phyloP scores from a whole-genome alignment of 441 rosid species.

The Gossypium gossypioides region DNA sequence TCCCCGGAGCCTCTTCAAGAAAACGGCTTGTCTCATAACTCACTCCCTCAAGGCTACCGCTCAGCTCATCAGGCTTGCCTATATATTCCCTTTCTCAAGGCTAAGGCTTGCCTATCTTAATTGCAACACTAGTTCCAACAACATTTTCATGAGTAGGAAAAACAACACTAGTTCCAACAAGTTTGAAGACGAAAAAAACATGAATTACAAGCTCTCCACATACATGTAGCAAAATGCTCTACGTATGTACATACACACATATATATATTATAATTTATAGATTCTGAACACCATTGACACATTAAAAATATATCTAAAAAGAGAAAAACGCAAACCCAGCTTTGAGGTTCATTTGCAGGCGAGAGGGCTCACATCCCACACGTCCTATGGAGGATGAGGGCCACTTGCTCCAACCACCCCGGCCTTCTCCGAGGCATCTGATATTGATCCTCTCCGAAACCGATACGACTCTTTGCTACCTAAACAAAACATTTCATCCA shows the following conservation, averaged over 20 bases:
- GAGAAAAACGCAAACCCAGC: not conserved
- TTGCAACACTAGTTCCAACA: not conserved
- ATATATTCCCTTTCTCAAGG: too few relatives aligned
- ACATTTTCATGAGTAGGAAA: too few relatives aligned
- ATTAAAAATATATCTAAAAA: too few relatives aligned
- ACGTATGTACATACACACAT: not conserved
- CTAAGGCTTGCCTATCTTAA: too few relatives aligned
- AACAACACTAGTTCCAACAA: not conserved
- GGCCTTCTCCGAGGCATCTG: slow-evolving; percentile 60
- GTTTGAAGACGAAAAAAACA: not conserved
- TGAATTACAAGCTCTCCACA: not conserved
- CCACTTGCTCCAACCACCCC: slow-evolving; percentile 53
- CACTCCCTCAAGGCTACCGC: too few relatives aligned
- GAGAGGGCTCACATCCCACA: slow-evolving; percentile 45
- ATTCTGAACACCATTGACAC: not conserved
- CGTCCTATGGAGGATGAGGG: slow-evolving; percentile 63
- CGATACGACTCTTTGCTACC: slow-evolving; percentile 61
- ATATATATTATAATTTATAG: not conserved
- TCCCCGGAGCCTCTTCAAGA: too few relatives aligned
- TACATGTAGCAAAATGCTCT: not conserved
- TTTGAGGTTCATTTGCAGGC: not conserved
- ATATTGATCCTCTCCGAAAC: slow-evolving; percentile 58
- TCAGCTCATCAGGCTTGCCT: too few relatives aligned
- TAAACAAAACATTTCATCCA: slow-evolving; percentile 16
- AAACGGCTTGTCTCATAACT: too few relatives aligned